A percentile compares a stretch with the other conserved stretches of the same genome.
These are phyloP conservation scores for Rhodotorula graminis DNA, from an alignment of 768 basidiomycete species.

Conservation along the genomic window DNA sequence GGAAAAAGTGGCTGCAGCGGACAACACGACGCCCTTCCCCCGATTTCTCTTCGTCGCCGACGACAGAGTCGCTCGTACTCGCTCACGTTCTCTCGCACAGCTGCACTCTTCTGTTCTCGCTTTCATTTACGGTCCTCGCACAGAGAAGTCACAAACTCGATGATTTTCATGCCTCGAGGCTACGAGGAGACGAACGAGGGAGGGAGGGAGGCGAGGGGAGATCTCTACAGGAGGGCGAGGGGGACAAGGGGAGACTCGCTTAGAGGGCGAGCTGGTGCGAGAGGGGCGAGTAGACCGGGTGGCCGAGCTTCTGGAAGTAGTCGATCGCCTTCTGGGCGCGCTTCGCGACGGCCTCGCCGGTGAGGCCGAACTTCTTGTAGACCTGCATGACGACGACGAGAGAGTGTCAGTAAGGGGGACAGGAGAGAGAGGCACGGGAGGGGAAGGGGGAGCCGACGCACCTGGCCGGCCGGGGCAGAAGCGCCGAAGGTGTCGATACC, in stretches of 20 bases:
- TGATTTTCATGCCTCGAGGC: too few relatives aligned
- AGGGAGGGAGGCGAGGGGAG: too few relatives aligned
- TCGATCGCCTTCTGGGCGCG: slow-evolving; percentile 79
- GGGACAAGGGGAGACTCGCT: not conserved
- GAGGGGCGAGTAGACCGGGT: slow-evolving; percentile 32
- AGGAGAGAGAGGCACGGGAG: slow-evolving; percentile 53
- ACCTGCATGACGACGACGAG: slow-evolving; percentile 8
- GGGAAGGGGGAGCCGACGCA: slow-evolving; percentile 48
- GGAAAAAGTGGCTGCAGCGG: too few relatives aligned
- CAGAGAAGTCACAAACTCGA: too few relatives aligned
- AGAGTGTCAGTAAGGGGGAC: not conserved
- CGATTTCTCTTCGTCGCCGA: too few relatives aligned
- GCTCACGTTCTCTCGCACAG: too few relatives aligned
- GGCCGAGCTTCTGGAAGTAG: slow-evolving; percentile 75
- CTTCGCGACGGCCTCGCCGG: slow-evolving; percentile 69
- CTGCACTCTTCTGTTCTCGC: too few relatives aligned
- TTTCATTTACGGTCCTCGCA: too few relatives aligned
- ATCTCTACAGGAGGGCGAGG: not conserved
- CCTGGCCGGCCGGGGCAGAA: not conserved
- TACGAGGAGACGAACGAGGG: too few relatives aligned
- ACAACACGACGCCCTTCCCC: too few relatives aligned
- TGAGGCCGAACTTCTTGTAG: slow-evolving; percentile 63
- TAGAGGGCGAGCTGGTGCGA: slow-evolving; percentile 17
- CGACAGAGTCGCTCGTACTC: too few relatives aligned
- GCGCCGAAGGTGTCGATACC: slow-evolving; percentile 59